phyloP scores from a whole-genome alignment of 352 stramenopile species.

The Peronospora belbahrii region DNA sequence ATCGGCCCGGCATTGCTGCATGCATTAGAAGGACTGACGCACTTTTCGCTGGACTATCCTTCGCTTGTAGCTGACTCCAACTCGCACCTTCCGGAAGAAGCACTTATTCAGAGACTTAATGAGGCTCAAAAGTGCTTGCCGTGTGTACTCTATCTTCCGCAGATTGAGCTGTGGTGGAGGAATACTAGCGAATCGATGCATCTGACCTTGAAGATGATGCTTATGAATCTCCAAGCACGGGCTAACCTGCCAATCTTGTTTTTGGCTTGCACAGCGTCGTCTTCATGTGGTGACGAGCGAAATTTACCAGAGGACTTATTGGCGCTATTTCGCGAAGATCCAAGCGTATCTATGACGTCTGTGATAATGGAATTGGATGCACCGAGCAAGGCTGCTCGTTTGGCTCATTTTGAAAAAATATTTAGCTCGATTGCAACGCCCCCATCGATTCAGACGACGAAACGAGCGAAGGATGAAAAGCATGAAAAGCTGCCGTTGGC shows the following conservation, averaged over 20 bases:
- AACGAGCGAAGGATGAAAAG: constrained; percentile 21
- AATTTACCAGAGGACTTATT: constrained; percentile 42
- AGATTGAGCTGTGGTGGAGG: constrained; percentile 70
- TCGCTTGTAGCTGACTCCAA: constrained; percentile 66
- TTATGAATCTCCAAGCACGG: constrained; percentile 62
- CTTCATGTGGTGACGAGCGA: constrained; percentile 16
- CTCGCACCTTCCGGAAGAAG: constrained; percentile 59
- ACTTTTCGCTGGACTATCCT: constrained; percentile 78
- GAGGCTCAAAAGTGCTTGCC: constrained; percentile 74
- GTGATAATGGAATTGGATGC: constrained; percentile 37
- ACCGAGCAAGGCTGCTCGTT: constrained; percentile 23
- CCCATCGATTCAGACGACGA: constrained; percentile 19
- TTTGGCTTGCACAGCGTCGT: constrained; percentile 55
- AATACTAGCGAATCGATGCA: constrained; percentile 71
- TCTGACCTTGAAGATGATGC: constrained; percentile 70
- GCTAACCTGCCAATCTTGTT: constrained; percentile 69
- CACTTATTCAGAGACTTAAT: constrained; percentile 57
- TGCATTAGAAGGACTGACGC: constrained; percentile 60
- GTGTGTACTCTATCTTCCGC: constrained; percentile 72
- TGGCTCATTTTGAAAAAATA: constrained; percentile 53
- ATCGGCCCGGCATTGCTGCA: constrained; percentile 61
- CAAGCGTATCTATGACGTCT: constrained; percentile 33
- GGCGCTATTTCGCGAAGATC: constrained; percentile 48
- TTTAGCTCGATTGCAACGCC: constrained; percentile 49
- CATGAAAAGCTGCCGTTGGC: constrained; percentile 56